phyloP scores from a whole-genome alignment of 2,329 filamentous ascomycete genomes.

The Periconia sp. region DNA sequence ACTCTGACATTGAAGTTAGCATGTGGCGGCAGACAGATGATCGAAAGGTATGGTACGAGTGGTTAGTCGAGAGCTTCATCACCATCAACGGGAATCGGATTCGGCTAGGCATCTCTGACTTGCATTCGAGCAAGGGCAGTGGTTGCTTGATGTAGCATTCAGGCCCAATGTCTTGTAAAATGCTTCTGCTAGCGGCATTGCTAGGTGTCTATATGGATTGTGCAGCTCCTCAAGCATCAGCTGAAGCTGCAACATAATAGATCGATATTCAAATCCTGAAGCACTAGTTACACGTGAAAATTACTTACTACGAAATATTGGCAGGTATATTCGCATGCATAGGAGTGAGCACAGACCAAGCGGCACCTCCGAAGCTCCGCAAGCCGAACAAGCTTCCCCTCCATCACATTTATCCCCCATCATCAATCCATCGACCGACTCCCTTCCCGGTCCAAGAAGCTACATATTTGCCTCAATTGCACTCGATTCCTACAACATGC shows the following conservation, averaged over 20 bases:
- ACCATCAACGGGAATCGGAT: conserved; percentile 68
- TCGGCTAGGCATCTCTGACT: conserved; percentile 62
- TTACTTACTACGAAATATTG: neutral
- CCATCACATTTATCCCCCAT: conserved; percentile 7
- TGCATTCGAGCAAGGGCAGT: conserved; percentile 47
- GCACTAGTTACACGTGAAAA: neutral
- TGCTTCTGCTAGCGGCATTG: conserved; percentile 1
- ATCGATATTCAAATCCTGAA: neutral
- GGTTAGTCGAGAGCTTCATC: conserved; percentile 85
- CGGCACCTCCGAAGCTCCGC: conserved; percentile 25
- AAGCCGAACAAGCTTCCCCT: conserved; percentile 20
- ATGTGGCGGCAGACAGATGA: conserved; percentile 98
- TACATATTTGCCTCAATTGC: conserved; percentile 1
- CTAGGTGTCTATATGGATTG: neutral
- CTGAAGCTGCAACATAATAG: neutral
- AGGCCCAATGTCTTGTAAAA: neutral
- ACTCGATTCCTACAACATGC: conserved; percentile 35
- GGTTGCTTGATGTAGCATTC: conserved; percentile 46
- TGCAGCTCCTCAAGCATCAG: neutral
- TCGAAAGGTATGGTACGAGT: conserved; percentile 97
- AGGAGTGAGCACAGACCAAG: conserved; percentile 9
- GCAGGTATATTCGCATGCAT: neutral
- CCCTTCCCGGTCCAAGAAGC: neutral
- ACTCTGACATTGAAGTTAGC: conserved; percentile 83
- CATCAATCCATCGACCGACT: neutral